Percentiles rank a stretch among this genome's conserved stretches.
These are phyloP conservation scores for Ascochyta lentis DNA, from an alignment of 2,329 filamentous ascomycete species.

Conservation along the genomic window DNA sequence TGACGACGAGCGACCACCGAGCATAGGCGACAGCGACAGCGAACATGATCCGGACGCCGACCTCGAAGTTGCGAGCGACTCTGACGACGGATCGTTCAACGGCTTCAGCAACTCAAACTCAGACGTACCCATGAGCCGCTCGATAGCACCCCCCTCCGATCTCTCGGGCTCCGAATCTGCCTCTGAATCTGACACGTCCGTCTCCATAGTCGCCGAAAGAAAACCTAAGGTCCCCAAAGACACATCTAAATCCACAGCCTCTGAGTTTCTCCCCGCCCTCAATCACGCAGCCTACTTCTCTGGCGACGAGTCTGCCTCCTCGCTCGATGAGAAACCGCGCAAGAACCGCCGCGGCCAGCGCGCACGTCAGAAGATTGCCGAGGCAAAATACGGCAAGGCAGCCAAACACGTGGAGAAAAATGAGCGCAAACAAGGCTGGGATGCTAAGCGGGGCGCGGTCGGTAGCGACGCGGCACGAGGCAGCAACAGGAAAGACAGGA, in stretches of 20 bases:
- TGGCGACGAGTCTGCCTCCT: slow-evolving; percentile 74
- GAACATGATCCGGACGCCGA: slow-evolving; percentile 30
- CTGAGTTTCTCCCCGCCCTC: slow-evolving; percentile 75
- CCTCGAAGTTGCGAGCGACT: slow-evolving; percentile 25
- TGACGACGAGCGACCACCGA: slow-evolving; percentile 40
- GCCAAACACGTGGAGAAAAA: slow-evolving; percentile 69
- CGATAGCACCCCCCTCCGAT: slow-evolving; percentile 25
- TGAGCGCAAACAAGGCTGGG: slow-evolving; percentile 62
- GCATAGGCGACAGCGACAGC: slow-evolving; percentile 38
- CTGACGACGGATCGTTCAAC: slow-evolving; percentile 9
- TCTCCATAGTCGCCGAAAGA: slow-evolving; percentile 16
- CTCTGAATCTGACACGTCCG: slow-evolving; percentile 23
- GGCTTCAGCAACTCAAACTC: slow-evolving; percentile 13
- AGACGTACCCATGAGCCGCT: slow-evolving; percentile 6
- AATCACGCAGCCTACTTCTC: slow-evolving; percentile 81
- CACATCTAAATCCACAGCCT: slow-evolving; percentile 42
- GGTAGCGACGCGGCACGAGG: slow-evolving; percentile 29
- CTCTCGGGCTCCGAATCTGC: slow-evolving; percentile 20
- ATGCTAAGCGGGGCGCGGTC: slow-evolving; percentile 63
- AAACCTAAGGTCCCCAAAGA: slow-evolving; percentile 22
- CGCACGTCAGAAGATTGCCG: slow-evolving; percentile 78
- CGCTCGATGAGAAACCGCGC: slow-evolving; percentile 59
- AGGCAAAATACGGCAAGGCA: slow-evolving; percentile 76
- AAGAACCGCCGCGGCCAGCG: slow-evolving; percentile 81
- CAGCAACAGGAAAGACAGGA: slow-evolving; percentile 32